A percentile compares a stretch with the other conserved stretches of the same genome.
Conservation (phyloP, 768 basidiomycete genomes). For the Mrakia blollopis region DNA sequence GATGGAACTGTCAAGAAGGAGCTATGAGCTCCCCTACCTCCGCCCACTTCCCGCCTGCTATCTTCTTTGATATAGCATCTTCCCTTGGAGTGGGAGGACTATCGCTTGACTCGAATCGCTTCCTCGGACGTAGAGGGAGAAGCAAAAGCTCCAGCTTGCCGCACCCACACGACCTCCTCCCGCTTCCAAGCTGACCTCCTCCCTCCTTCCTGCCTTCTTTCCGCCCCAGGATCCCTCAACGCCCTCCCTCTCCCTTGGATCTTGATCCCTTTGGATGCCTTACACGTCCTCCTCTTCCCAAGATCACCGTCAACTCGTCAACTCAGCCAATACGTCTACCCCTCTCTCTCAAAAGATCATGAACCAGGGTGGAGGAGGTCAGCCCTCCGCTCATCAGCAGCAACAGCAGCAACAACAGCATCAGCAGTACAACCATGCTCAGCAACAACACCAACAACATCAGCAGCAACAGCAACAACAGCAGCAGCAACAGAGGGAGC, state of each 20-base stretch:
- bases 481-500: slow-evolving; percentile 1
- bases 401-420: slow-evolving; percentile 20
- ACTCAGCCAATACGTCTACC: neutral
- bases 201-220: neutral
- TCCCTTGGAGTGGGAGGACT: too few species aligned
- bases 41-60: too few species aligned
- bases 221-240: neutral
- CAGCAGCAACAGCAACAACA: slow-evolving; percentile 13
- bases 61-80: too few species aligned
- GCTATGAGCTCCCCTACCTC: too few species aligned
- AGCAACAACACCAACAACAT: slow-evolving; percentile 18
- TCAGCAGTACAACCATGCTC: slow-evolving; percentile 4
- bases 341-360: neutral
- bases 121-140: too few species aligned
- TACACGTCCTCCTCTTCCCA: neutral
- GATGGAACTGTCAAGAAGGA: too few species aligned
- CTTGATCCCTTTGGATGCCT: neutral
- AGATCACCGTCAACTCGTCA: neutral
- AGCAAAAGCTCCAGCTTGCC: too few species aligned
- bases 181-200: neutral
- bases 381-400: slow-evolving; percentile 17
- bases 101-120: too few species aligned
- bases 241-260: neutral
- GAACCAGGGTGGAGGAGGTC: neutral
- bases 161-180: neutral